Evolutionary conservation across 805 yeast species (phyloP).

Genomic region (Grigorovia humatica): DNA sequence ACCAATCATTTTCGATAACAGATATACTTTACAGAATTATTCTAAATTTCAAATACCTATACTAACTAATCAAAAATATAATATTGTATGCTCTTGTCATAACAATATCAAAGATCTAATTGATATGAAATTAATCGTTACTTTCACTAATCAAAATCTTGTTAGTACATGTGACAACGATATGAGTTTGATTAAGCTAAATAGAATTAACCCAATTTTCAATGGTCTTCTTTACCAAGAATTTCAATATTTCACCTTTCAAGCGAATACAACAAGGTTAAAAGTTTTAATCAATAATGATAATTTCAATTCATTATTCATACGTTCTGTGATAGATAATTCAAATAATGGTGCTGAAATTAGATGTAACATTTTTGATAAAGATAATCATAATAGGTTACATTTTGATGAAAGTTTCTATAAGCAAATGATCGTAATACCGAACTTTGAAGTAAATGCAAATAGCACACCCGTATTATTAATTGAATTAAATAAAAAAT

Average conservation of each 20-base stretch:
- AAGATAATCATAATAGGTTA: slow-evolving; percentile 8
- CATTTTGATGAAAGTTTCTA: slow-evolving; percentile 7
- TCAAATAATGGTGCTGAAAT: background rate
- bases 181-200: background rate
- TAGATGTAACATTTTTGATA: slow-evolving; percentile 17
- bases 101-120: background rate
- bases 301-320: slow-evolving; percentile 8
- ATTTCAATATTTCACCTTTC: slow-evolving; percentile 6
- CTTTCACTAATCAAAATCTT: background rate
- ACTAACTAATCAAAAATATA: slow-evolving; percentile 14
- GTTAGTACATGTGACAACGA: background rate
- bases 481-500: slow-evolving; percentile 11
- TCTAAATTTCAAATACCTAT: slow-evolving; percentile 9
- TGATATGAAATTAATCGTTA: slow-evolving; percentile 7
- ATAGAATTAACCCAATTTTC: background rate
- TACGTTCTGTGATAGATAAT: slow-evolving; percentile 12
- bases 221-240: slow-evolving; percentile 19
- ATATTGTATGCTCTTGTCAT: slow-evolving; percentile 15
- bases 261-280: slow-evolving; percentile 3
- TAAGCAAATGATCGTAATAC: slow-evolving; percentile 10
- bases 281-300: slow-evolving; percentile 5
- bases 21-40: slow-evolving; percentile 8
- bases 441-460: slow-evolving; percentile 5
- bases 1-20: slow-evolving; percentile 14
- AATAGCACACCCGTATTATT: slow-evolving; percentile 7